Evolutionary conservation across 116 monocot species (phyloP).

Genomic region (Phalaenopsis hybrid): DNA sequence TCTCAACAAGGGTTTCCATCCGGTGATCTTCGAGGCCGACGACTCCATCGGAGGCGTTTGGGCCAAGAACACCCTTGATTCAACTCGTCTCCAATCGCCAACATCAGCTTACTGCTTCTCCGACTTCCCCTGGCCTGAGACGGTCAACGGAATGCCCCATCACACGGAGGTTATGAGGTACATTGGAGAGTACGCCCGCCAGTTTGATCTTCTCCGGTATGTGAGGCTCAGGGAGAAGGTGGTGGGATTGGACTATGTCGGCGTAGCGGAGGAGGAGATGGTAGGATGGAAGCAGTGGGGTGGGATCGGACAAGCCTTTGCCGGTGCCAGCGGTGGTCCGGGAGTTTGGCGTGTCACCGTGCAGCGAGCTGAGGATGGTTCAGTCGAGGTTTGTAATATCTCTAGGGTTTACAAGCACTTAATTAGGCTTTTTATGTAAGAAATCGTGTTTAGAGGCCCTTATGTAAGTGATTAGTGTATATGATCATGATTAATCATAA

Average conservation of each 20-base stretch:
- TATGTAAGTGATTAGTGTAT: too few relatives aligned
- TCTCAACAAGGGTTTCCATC: slow-evolving; percentile 43
- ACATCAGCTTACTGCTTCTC: slow-evolving; percentile 34
- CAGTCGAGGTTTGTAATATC: background rate
- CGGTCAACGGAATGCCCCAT: slow-evolving; percentile 25
- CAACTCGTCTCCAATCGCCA: slow-evolving; percentile 63
- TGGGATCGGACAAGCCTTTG: slow-evolving; percentile 52
- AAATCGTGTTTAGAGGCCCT: too few relatives aligned
- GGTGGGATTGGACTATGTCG: slow-evolving; percentile 43
- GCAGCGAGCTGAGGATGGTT: background rate
- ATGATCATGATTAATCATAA: too few relatives aligned
- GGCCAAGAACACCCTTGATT: slow-evolving; percentile 27
- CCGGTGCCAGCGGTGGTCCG: background rate
- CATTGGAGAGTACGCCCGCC: slow-evolving; percentile 31
- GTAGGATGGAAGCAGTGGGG: slow-evolving; percentile 44
- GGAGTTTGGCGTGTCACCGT: slow-evolving; percentile 45
- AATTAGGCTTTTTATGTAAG: too few relatives aligned
- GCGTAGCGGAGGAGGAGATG: slow-evolving; percentile 45
- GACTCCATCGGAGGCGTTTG: slow-evolving; percentile 59
- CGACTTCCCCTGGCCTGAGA: slow-evolving; percentile 63
- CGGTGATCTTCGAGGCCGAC: slow-evolving; percentile 52
- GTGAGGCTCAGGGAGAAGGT: slow-evolving; percentile 44
- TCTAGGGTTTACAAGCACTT: background rate
- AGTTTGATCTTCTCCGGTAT: slow-evolving; percentile 37
- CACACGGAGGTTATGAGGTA: slow-evolving; percentile 45